Conservation (phyloP, 2,329 filamentous ascomycete species). For the Arachnopeziza araneosa region DNA sequence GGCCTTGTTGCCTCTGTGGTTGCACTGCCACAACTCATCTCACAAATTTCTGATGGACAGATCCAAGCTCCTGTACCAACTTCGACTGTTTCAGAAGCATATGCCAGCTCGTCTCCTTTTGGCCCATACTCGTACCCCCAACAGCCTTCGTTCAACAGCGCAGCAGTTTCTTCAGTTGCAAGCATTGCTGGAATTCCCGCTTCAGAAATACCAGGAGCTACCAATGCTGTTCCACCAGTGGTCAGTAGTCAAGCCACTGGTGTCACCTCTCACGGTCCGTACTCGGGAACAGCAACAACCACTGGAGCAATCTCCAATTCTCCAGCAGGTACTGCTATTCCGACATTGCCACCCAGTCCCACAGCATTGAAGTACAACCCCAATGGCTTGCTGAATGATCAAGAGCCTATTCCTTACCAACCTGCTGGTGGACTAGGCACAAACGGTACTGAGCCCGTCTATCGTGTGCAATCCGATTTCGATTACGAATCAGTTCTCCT, state of each 20-base stretch:
- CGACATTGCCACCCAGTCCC: slow-evolving; percentile 51
- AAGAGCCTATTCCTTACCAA: slow-evolving; percentile 64
- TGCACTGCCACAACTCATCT: slow-evolving; percentile 16
- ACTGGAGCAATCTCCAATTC: slow-evolving; percentile 62
- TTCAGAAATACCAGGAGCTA: slow-evolving; percentile 25
- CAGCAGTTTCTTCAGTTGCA: slow-evolving; percentile 21
- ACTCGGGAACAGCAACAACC: slow-evolving; percentile 58
- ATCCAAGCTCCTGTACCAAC: slow-evolving; percentile 5
- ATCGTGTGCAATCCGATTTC: slow-evolving; percentile 74
- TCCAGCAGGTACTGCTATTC: slow-evolving; percentile 52
- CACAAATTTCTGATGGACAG: slow-evolving; percentile 11
- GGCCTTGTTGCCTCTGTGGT: slow-evolving; percentile 15
- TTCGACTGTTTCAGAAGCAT: neutral
- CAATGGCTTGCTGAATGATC: slow-evolving; percentile 62
- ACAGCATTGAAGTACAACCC: slow-evolving; percentile 65
- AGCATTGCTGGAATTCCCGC: slow-evolving; percentile 22
- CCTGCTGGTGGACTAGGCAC: slow-evolving; percentile 71
- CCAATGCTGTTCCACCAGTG: slow-evolving; percentile 31
- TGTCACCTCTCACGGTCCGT: slow-evolving; percentile 64
- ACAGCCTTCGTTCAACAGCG: slow-evolving; percentile 21
- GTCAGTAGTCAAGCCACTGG: slow-evolving; percentile 47
- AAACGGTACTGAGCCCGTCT: slow-evolving; percentile 70
- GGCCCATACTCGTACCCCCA: slow-evolving; percentile 23
- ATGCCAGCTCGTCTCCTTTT: slow-evolving; percentile 8
- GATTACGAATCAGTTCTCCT: slow-evolving; percentile 71